Base-by-base conservation (phyloP, 2,329 filamentous ascomycete species). In the Pseudogymnoascus sp. region DNA sequence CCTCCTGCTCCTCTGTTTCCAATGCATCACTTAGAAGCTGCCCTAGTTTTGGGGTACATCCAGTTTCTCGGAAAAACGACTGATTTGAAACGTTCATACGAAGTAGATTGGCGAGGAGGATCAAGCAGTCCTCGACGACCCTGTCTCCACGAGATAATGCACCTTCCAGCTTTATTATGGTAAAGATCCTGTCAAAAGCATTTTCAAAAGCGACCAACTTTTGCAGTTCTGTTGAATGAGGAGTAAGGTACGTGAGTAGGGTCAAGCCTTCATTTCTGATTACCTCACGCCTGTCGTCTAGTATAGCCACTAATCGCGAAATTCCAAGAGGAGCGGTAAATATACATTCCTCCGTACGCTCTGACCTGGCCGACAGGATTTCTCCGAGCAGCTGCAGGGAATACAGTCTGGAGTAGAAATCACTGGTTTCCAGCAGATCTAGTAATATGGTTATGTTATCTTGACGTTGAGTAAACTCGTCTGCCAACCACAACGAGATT, bases 391-490 rank as follows among this genome's bases (percentile, higher is more conserved):
- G 82, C 76, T 97, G 92, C 29, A 99, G 79, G 4, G 91, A 90
- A 76, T 97, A 97, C 0, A 97, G 83, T 23, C 93, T 88, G 21
- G 91, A 90, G 76, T 96, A 96, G 72, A 96, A 96, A 71, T 97
- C 93, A 68, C 81, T 82, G 12, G 88, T 86, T 68, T 97, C 93
- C 68, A 99, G 83, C 63, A 99, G 89, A 73, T 95, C 89, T 66
- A 99, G 84, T 23, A 99, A 83, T 14, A 95, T 80, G 1, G 91
- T 93, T 66, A 97, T 93, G 75, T 99, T 97, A 77, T 97, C 93
- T 84, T 97, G 93, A 67, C 91, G 87, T 81, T 96, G 93, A 36
- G 95, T 97, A 74, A 99, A 99, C 76, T 97, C 93, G 77, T 99
- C 95, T 62, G 95, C 95, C 65, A 99, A 82, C 92, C 95, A 99